phyloP scores from a whole-genome alignment of 495 filamentous ascomycete genomes.

The Neurospora discreta region DNA sequence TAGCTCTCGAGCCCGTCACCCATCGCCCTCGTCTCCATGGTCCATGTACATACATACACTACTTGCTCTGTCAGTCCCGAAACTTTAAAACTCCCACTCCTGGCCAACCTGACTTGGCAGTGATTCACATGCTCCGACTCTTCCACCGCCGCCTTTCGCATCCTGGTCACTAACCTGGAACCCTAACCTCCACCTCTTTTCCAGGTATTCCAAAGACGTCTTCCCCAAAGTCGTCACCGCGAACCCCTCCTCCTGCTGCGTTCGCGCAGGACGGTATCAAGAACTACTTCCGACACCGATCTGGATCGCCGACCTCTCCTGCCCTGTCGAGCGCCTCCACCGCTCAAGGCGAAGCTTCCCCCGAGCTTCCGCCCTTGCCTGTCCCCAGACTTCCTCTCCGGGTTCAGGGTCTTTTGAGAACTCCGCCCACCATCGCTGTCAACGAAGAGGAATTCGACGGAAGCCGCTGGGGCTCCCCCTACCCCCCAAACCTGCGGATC shows the following conservation, averaged over 20 bases:
- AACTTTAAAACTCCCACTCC: not conserved
- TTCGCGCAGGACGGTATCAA: constrained; percentile 37
- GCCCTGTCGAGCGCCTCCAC: constrained; percentile 43
- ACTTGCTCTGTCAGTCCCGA: not conserved
- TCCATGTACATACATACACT: not conserved
- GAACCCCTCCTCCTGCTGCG: constrained; percentile 44
- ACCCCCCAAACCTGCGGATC: constrained; percentile 43
- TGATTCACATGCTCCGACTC: not conserved
- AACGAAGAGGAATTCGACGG: constrained; percentile 35
- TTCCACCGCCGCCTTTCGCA: not conserved
- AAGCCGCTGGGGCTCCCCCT: constrained; percentile 66
- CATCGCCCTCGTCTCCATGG: not conserved
- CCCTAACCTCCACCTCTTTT: not conserved
- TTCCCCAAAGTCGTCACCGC: constrained; percentile 32
- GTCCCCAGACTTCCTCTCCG: constrained; percentile 37
- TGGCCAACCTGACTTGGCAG: not conserved
- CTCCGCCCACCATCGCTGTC: constrained; percentile 29
- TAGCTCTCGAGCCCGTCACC: not conserved
- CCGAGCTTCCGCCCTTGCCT: constrained; percentile 41
- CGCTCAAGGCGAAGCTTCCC: constrained; percentile 40
- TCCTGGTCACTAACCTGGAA: constrained; percentile 5
- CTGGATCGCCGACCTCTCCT: constrained; percentile 26
- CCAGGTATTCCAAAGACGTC: constrained; percentile 35
- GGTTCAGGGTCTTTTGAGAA: constrained; percentile 35
- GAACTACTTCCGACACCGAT: constrained; percentile 12